These are phyloP conservation scores for Pyricularia pennisetigena DNA, from an alignment of 2,329 filamentous ascomycete species.

Conservation along the genomic window DNA sequence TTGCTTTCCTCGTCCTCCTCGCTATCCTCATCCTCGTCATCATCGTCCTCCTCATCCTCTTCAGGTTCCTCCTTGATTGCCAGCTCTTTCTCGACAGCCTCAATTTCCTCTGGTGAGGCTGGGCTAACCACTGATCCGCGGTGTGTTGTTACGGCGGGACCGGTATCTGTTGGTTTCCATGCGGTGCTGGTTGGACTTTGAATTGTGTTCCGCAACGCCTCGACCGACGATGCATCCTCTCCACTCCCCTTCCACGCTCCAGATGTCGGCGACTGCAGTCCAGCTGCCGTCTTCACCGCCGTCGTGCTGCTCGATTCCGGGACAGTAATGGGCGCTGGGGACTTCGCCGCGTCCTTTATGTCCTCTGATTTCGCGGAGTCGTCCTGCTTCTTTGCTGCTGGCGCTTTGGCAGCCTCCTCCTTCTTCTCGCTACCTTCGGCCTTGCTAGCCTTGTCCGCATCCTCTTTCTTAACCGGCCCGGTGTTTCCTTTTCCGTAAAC, in stretches of 20 bases:
- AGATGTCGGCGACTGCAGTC: slow-evolving; percentile 35
- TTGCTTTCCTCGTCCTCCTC: slow-evolving; percentile 13
- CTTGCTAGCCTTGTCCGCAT: slow-evolving; percentile 8
- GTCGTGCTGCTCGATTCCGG: background rate
- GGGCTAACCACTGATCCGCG: slow-evolving; percentile 21
- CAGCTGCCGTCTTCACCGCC: slow-evolving; percentile 12
- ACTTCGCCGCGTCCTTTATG: slow-evolving; percentile 7
- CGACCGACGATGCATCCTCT: slow-evolving; percentile 10
- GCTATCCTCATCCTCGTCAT: slow-evolving; percentile 13
- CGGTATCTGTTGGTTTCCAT: slow-evolving; percentile 28
- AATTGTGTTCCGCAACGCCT: slow-evolving; percentile 20
- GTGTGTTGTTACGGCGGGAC: slow-evolving; percentile 19
- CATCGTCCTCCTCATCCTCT: slow-evolving; percentile 20
- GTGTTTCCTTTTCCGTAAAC: slow-evolving; percentile 35
- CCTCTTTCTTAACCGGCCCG: slow-evolving; percentile 3
- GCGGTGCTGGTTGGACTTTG: slow-evolving; percentile 27
- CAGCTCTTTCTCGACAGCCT: slow-evolving; percentile 27
- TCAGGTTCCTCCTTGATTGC: slow-evolving; percentile 29
- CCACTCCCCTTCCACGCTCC: slow-evolving; percentile 25
- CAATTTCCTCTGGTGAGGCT: slow-evolving; percentile 27
- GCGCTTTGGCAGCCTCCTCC: slow-evolving; percentile 5
- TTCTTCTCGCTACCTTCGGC: slow-evolving; percentile 9
- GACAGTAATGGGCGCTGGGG: slow-evolving; percentile 6
- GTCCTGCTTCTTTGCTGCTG: slow-evolving; percentile 10
- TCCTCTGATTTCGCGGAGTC: slow-evolving; percentile 8